Percentiles rank a stretch among this genome's conserved stretches.
Evolutionary conservation across 805 yeast species (phyloP).

Genomic region (Wickerhamiella shivajii): DNA sequence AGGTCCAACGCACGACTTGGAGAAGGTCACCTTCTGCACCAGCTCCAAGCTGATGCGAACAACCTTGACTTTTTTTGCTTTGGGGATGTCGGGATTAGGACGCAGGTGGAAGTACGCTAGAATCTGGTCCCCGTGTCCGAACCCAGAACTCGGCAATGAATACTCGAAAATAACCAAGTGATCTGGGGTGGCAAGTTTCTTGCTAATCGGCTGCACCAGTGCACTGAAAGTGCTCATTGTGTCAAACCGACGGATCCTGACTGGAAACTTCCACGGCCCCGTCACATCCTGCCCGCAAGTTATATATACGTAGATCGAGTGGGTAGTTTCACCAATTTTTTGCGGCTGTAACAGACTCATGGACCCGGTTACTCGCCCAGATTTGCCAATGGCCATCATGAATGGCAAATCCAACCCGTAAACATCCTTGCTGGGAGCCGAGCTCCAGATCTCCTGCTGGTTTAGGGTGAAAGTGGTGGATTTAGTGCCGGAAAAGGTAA

Average conservation of each 20-base stretch:
- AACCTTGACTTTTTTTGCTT: slow-evolving; percentile 26
- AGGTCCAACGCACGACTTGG: slow-evolving; percentile 1
- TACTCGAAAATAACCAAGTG: slow-evolving; percentile 25
- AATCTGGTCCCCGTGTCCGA: slow-evolving; percentile 28
- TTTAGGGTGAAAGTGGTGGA: slow-evolving; percentile 27
- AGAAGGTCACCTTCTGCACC: slow-evolving; percentile 24
- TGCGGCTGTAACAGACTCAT: slow-evolving; percentile 6
- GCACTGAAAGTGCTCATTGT: slow-evolving; percentile 28
- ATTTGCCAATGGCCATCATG: slow-evolving; percentile 25
- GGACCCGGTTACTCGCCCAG: slow-evolving; percentile 17
- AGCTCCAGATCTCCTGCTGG: slow-evolving; percentile 17
- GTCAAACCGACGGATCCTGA: slow-evolving; percentile 26
- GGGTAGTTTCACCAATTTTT: slow-evolving; percentile 21
- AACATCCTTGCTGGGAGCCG: slow-evolving; percentile 15
- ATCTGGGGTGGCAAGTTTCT: slow-evolving; percentile 21
- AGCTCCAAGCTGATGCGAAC: slow-evolving; percentile 24
- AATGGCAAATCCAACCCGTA: slow-evolving; percentile 28
- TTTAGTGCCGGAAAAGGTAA: slow-evolving; percentile 23
- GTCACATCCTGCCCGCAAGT: slow-evolving; percentile 13
- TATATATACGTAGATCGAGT: slow-evolving; percentile 22
- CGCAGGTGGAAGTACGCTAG: slow-evolving; percentile 20
- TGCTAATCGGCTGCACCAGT: slow-evolving; percentile 21
- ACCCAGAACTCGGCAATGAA: slow-evolving; percentile 24
- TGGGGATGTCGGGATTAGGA: slow-evolving; percentile 28
- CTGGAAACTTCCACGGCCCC: slow-evolving; percentile 19